A percentile compares a stretch with the other conserved stretches of the same genome.
These are phyloP conservation scores for Solanum appendiculatum DNA, from an alignment of 257 asterid genomes.

Conservation along the genomic window DNA sequence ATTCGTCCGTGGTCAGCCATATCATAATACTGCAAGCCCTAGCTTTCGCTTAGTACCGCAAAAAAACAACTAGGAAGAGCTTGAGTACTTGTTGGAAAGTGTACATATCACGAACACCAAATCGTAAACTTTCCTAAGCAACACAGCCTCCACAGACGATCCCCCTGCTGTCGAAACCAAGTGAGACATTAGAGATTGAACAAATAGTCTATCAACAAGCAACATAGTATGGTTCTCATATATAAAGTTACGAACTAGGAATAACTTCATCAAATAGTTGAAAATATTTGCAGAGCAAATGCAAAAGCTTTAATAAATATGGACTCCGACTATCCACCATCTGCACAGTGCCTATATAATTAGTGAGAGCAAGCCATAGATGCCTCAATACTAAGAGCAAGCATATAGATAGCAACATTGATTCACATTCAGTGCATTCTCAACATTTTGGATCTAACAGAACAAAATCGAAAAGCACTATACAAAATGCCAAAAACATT, in stretches of 20 bases:
- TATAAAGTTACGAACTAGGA: neutral
- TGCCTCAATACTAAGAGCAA: neutral
- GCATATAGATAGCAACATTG: neutral
- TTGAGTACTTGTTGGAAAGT: neutral
- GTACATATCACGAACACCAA: neutral
- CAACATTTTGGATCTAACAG: neutral
- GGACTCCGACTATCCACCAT: neutral
- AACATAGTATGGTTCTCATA: neutral
- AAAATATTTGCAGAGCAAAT: neutral
- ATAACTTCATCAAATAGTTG: neutral
- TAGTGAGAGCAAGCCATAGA: neutral
- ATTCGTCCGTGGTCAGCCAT: neutral
- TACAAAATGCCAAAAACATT: neutral
- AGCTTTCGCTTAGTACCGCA: neutral
- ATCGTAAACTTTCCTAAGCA: slow-evolving; percentile 15
- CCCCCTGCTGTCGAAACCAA: slow-evolving; percentile 35
- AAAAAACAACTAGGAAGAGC: neutral
- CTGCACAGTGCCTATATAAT: neutral
- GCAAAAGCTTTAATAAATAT: neutral
- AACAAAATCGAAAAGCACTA: neutral
- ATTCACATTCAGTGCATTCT: neutral
- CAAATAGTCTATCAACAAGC: neutral
- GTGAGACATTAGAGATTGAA: neutral
- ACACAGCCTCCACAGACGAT: slow-evolving; percentile 72
- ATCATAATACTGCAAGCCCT: neutral